These are phyloP conservation scores for Aspergillus ellipticus DNA, from an alignment of 495 filamentous ascomycete species.

Conservation along the genomic window DNA sequence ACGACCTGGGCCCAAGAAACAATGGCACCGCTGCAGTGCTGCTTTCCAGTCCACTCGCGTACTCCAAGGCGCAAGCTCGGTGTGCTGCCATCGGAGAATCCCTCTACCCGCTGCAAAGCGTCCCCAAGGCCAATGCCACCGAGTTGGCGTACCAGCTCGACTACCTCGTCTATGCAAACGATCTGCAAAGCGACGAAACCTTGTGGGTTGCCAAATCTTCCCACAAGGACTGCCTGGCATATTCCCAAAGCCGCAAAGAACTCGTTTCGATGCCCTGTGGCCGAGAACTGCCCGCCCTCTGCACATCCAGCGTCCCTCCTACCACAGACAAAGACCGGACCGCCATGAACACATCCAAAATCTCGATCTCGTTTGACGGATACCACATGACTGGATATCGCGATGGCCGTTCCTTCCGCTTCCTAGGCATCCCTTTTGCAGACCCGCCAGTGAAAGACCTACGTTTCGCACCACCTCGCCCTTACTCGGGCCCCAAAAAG, in stretches of 20 bases:
- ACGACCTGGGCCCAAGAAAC: slow-evolving; percentile 28
- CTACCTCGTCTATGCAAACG: slow-evolving; percentile 22
- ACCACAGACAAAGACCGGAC: slow-evolving; percentile 21
- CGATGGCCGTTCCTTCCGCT: slow-evolving; percentile 52
- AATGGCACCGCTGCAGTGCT: slow-evolving; percentile 29
- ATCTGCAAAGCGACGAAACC: slow-evolving; percentile 9
- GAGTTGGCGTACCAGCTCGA: slow-evolving; percentile 26
- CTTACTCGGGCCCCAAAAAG: slow-evolving; percentile 33
- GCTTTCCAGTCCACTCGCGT: slow-evolving; percentile 13
- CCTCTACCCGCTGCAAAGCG: slow-evolving; percentile 14
- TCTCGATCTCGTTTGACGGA: slow-evolving; percentile 26
- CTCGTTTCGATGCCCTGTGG: slow-evolving; percentile 12
- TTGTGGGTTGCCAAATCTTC: slow-evolving; percentile 18
- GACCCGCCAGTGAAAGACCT: slow-evolving; percentile 32
- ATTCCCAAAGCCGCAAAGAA: slow-evolving; percentile 11
- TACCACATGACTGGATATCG: slow-evolving; percentile 39
- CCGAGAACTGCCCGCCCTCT: slow-evolving; percentile 20
- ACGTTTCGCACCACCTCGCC: slow-evolving; percentile 43
- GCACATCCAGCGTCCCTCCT: slow-evolving; percentile 24
- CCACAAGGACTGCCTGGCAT: slow-evolving; percentile 12
- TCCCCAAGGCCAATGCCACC: slow-evolving; percentile 12
- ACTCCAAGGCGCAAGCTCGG: slow-evolving; percentile 10
- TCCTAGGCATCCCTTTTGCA: slow-evolving; percentile 50
- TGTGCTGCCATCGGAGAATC: slow-evolving; percentile 25
- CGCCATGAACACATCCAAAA: slow-evolving; percentile 22